Percentiles rank a stretch among this genome's conserved stretches.
phyloP scores from a whole-genome alignment of 2,329 filamentous ascomycete species.

The Ampelomyces quisqualis region DNA sequence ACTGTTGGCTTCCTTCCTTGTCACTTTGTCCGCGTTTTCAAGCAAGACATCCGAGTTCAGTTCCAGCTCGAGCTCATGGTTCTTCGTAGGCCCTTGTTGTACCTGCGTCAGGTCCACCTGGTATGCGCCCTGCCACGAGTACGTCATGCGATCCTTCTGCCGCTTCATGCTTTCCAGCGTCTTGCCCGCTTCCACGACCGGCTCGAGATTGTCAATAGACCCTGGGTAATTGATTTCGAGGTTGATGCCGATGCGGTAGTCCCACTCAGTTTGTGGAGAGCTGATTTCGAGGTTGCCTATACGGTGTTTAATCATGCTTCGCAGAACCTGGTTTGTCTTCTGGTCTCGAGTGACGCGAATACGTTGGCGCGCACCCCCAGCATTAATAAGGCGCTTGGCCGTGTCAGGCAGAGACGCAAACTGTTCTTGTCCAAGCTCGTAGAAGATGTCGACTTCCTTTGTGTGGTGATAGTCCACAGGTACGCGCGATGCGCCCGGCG shows the following conservation, averaged over 20 bases:
- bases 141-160: constrained; percentile 88
- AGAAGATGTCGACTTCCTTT: constrained; percentile 81
- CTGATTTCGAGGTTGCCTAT: constrained; percentile 85
- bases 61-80: constrained; percentile 81
- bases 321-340: constrained; percentile 67
- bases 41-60: constrained; percentile 64
- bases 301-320: constrained; percentile 89
- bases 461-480: constrained; percentile 79
- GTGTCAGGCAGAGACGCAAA: constrained; percentile 48
- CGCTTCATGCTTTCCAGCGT: constrained; percentile 55
- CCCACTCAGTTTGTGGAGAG: constrained; percentile 73
- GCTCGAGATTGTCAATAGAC: constrained; percentile 56
- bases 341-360: constrained; percentile 69
- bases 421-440: constrained; percentile 54
- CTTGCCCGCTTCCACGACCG: constrained; percentile 47
- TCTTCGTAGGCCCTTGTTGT: constrained; percentile 59
- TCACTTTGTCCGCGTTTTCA: constrained; percentile 63
- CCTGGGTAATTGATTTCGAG: constrained; percentile 84
- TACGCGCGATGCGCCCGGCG: constrained; percentile 50
- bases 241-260: constrained; percentile 92
- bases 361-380: constrained; percentile 23
- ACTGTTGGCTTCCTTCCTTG: constrained; percentile 48
- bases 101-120: constrained; percentile 95
- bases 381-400: constrained; percentile 58
- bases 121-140: constrained; percentile 76